Base-by-base conservation (phyloP, 768 basidiomycete genomes). In the Gymnopilus dilepis region DNA sequence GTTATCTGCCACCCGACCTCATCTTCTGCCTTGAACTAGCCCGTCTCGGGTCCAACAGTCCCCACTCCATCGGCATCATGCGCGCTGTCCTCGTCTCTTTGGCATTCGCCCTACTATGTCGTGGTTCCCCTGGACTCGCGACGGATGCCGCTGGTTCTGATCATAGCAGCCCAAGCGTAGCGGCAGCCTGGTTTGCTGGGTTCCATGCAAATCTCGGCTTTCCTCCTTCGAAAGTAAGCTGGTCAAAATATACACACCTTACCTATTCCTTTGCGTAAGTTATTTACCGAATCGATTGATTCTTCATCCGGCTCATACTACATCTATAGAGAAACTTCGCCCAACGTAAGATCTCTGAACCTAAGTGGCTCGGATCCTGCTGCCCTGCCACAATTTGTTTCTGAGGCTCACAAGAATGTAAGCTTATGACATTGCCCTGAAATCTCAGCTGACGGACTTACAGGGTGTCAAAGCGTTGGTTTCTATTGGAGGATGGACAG, bases 211-310 rank as follows among this genome's bases (percentile, higher is more conserved):
- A 71, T 6, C 64, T 73, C 30, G 76, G 74, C 0, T 87, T 86
- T 65, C 76, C 83, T 0, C 76, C 88, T 24, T 74, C 78, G 26
- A 76, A 82, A 41, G 79, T 93, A 65, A 79, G 78, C 60, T 93
- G 91, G 91, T 69, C 71, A 3, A 83, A 82, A 73, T 92, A 91
- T 74, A 91, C 84, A 2, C 80, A 85, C 56, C 72, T 90, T 63
- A 84, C 84, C 12, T 93, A 89, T 72, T 82, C 91, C 2, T 91
- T 91, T 64, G 90, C 87, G 88, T 84, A 69, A 75, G 87, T 83
- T 6, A 2, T 5, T 9, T 41, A 21, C n/a, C n/a, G n/a, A n/a
- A 22, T 22, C 9, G 8, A 24, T 62, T 15, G 63, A 65, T 21
- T 60, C 43, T 37, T 31, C 12, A 13, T 8, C 28, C 31, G 12